These are phyloP conservation scores for Dipteronia sinensis DNA, from an alignment of 345 rosid genomes.

Conservation along the genomic window DNA sequence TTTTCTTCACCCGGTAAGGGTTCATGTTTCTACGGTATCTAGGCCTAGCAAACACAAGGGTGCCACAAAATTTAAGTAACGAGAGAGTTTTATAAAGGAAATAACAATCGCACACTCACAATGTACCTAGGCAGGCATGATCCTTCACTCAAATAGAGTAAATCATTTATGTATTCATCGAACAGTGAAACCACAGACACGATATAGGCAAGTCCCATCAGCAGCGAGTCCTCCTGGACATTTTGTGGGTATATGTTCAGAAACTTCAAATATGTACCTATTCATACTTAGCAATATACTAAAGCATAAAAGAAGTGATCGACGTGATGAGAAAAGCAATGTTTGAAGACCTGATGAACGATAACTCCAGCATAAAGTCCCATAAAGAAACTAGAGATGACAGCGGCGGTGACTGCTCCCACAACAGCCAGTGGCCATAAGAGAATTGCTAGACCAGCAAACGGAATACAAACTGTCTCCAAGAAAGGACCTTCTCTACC, in stretches of 20 bases:
- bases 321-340: background rate
- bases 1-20: slow-evolving; percentile 30
- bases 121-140: slow-evolving; percentile 75
- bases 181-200: slow-evolving; percentile 68
- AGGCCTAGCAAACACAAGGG: slow-evolving; percentile 76
- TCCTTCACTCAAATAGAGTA: slow-evolving; percentile 82
- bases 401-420: slow-evolving; percentile 58
- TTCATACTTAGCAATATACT: no score
- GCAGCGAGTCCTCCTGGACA: slow-evolving; percentile 74
- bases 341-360: slow-evolving; percentile 63
- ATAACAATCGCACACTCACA: background rate
- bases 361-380: slow-evolving; percentile 70
- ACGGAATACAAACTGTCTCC: slow-evolving; percentile 88
- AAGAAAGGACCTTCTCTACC: slow-evolving; percentile 91
- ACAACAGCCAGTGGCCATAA: slow-evolving; percentile 87
- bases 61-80: slow-evolving; percentile 15
- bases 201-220: slow-evolving; percentile 65
- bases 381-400: slow-evolving; percentile 64
- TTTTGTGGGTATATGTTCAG: slow-evolving; percentile 21
- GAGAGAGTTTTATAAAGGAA: background rate
- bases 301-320: no score
- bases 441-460: slow-evolving; percentile 81
- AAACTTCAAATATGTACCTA: slow-evolving; percentile 9
- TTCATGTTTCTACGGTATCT: slow-evolving; percentile 49
- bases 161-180: slow-evolving; percentile 82